Conservation (phyloP, 345 rosid genomes). For the Schrenkiella parvula region DNA sequence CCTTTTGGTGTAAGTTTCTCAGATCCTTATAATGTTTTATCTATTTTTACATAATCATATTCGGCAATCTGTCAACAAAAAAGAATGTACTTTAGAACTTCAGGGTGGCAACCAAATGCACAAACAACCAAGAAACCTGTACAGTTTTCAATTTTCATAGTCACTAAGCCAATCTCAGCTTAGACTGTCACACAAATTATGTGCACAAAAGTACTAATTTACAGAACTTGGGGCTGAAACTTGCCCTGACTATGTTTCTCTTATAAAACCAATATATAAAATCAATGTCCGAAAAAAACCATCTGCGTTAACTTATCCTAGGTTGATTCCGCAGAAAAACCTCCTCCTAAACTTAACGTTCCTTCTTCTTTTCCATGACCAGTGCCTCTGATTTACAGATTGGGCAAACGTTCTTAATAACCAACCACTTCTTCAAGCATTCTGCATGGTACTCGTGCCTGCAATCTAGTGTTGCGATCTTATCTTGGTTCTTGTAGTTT, state of each 20-base stretch:
- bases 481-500: conserved; percentile 48
- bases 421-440: conserved; percentile 88
- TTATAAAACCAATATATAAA: conserved; percentile 36
- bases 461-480: conserved; percentile 64
- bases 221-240: conserved; percentile 33
- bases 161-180: conserved; percentile 22
- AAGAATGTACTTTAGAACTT: conserved; percentile 10
- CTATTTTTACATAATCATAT: neutral
- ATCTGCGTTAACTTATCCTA: conserved; percentile 10
- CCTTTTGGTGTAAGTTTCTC: conserved; percentile 19
- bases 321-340: neutral
- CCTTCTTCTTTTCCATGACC: conserved; percentile 26
- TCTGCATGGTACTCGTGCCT: conserved; percentile 74
- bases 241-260: conserved; percentile 23
- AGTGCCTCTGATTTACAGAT: conserved; percentile 85
- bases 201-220: conserved; percentile 41
- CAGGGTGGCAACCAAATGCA: conserved; percentile 35
- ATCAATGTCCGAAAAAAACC: conserved; percentile 11
- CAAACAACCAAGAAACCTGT: conserved; percentile 30
- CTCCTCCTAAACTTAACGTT: conserved; percentile 23
- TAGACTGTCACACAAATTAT: conserved; percentile 16
- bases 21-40: neutral
- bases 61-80: neutral
- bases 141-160: conserved; percentile 31
- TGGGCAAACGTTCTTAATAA: conserved; percentile 78